Evolutionary conservation across 2,329 filamentous ascomycete genomes (phyloP), one percentile per base, ranked within the genome.

Genomic region (Aspergillus floridensis): DNA sequence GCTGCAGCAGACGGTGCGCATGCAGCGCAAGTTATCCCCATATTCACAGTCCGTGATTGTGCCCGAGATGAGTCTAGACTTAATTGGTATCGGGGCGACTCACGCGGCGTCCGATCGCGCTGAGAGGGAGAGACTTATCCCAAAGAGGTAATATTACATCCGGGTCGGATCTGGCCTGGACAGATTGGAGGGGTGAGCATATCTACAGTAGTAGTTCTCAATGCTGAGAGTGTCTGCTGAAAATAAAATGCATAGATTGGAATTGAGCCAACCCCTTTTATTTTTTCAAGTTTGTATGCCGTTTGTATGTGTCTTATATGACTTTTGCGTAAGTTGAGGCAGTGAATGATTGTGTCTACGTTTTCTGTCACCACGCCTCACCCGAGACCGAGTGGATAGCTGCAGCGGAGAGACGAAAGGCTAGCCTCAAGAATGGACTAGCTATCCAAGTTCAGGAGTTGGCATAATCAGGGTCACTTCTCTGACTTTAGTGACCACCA

Each of bases 121-220:
- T 55, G 41, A 41, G 31, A 26, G 41, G 53, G 53, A 41, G 53
- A 26, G 44, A 46, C 53, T 26, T 46, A 29, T 31, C 58, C 44
- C 41, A 57, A 61, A 57, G 29, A 49, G 59, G 56, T 56, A 53
- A 61, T 61, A 61, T 61, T 58, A 61, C 51, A 31, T 19, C 48
- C 24, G n/a, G 38, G 21, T 14, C 24, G 24, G n/a, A 29, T 8
- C 26, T 29, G 26, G 26, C 26, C 26, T 29, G 26, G 26, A 29
- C 26, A 29, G 26, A 29, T 29, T 26, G 26, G 26, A 29, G 26
- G 26, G 26, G 26, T 29, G 26, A 29, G 26, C 26, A 29, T 29
- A 7, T 29, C 26, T 29, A 26, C 7, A n/a, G 2, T 26, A 26
- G 7, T 29, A 8, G 7, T 29, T 29, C 26, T 35, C 32, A 12